These are phyloP conservation scores for Coemansia pectinata DNA, from an alignment of 192 early-diverging fungal genomes.

Conservation along the genomic window DNA sequence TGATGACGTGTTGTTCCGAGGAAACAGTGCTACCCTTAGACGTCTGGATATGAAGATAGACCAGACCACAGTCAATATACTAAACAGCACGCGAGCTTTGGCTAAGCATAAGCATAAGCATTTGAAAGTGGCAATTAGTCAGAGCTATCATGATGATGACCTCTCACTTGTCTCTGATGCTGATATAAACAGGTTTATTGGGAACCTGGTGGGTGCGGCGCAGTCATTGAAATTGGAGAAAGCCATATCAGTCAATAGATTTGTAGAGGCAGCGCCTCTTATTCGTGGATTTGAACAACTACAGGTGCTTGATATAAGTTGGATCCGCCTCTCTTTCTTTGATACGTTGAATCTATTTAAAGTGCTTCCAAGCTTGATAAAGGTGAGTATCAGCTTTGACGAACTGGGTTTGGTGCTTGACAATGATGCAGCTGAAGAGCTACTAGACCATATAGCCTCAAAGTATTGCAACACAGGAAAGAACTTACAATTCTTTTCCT, in stretches of 20 bases:
- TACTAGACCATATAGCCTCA: neutral
- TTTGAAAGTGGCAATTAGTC: slow-evolving; percentile 85
- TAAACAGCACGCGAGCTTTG: too few species aligned
- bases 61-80: neutral
- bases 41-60: neutral
- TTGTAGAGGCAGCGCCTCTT: neutral
- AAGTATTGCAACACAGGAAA: neutral
- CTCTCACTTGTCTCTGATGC: slow-evolving; percentile 69
- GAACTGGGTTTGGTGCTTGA: neutral
- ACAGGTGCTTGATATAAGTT: neutral
- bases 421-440: neutral
- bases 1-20: neutral
- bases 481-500: neutral
- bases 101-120: too few species aligned
- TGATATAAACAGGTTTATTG: slow-evolving; percentile 64
- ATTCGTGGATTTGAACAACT: neutral
- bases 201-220: slow-evolving; percentile 40
- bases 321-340: neutral
- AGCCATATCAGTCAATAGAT: too few species aligned
- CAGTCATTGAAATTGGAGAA: neutral
- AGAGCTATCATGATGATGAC: slow-evolving; percentile 84
- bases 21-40: neutral
- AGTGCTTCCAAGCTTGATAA: neutral
- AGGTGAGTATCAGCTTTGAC: neutral
- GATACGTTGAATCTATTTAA: neutral